These are phyloP conservation scores for Cubamyces lactineus DNA, from an alignment of 768 basidiomycete genomes.

Conservation along the genomic window DNA sequence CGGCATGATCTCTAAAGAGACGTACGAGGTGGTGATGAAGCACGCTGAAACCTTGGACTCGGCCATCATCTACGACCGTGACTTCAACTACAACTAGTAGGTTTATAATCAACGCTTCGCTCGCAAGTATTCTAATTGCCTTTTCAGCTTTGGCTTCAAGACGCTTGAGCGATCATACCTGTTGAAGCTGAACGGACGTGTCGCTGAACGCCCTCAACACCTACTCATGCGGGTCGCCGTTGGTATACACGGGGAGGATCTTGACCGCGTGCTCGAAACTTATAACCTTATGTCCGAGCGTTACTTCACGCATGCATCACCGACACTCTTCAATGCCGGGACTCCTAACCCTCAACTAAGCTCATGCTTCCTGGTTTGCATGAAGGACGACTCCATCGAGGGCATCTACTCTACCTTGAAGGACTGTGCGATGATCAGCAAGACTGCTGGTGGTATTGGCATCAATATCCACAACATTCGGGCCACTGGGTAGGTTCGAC, in stretches of 20 bases:
- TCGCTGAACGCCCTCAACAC: conserved; percentile 97
- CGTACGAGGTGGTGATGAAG: conserved; percentile 78
- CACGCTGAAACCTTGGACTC: conserved; percentile 87
- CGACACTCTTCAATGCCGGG: conserved; percentile 97
- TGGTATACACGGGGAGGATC: conserved; percentile 89
- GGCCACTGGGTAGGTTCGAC: conserved; percentile 75
- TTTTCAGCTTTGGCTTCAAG: conserved; percentile 93
- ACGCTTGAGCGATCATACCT: conserved; percentile 98
- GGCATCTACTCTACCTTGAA: conserved; percentile 99
- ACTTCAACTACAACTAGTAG: conserved; percentile 96
- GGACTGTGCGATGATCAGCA: conserved; percentile 98
- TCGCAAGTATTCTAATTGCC: background rate
- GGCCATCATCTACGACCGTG: conserved; percentile 96
- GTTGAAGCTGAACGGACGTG: conserved; percentile 89
- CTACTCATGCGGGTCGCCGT: conserved; percentile 99
- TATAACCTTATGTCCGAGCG: conserved; percentile 97
- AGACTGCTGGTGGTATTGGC: conserved; percentile 98
- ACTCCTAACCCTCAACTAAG: conserved; percentile 94
- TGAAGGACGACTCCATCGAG: conserved; percentile 99
- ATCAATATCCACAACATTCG: conserved; percentile 95
- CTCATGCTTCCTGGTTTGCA: conserved; percentile 96
- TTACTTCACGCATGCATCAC: conserved; percentile 98
- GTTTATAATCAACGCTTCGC: conserved; percentile 33
- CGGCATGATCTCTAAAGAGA: conserved; percentile 90
- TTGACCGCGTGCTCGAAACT: conserved; percentile 89